A percentile compares a stretch with the other conserved stretches of the same genome.
These are phyloP conservation scores for Claviceps africana DNA, from an alignment of 2,329 filamentous ascomycete species.

Conservation along the genomic window DNA sequence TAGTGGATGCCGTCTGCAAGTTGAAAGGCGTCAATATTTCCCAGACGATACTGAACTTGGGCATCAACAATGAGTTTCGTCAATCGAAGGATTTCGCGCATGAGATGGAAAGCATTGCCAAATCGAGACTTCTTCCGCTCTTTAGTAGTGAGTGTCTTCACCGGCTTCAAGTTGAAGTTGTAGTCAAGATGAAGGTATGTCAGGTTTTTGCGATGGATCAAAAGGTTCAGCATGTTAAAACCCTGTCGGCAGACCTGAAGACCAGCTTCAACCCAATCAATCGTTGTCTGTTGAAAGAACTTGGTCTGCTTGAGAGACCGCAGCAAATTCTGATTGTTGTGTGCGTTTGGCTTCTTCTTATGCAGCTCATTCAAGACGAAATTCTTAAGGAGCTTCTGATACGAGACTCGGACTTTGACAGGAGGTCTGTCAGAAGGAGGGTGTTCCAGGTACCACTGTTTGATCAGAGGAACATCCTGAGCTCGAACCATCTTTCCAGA, in stretches of 20 bases:
- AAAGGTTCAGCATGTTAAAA: constrained; percentile 96
- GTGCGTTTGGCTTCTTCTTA: constrained; percentile 86
- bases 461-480: constrained; percentile 90
- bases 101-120: constrained; percentile 96
- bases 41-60: constrained; percentile 91
- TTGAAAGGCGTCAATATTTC: constrained; percentile 98
- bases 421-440: constrained; percentile 73
- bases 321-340: constrained; percentile 87
- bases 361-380: constrained; percentile 95
- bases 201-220: constrained; percentile 96
- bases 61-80: constrained; percentile 98
- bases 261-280: constrained; percentile 98
- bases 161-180: constrained; percentile 98
- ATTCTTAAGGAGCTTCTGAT: constrained; percentile 93
- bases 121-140: constrained; percentile 99
- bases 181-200: constrained; percentile 98
- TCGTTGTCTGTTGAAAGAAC: constrained; percentile 98
- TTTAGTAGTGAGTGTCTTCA: constrained; percentile 96
- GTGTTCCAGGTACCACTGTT: constrained; percentile 97
- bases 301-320: constrained; percentile 88
- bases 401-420: constrained; percentile 94
- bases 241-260: constrained; percentile 95
- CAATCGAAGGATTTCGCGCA: constrained; percentile 90
- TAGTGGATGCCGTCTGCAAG: constrained; percentile 98
- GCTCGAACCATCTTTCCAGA: constrained; percentile 94